These are phyloP conservation scores for Aspergillus sp. DNA, from an alignment of 2,329 filamentous ascomycete genomes.

Conservation along the genomic window DNA sequence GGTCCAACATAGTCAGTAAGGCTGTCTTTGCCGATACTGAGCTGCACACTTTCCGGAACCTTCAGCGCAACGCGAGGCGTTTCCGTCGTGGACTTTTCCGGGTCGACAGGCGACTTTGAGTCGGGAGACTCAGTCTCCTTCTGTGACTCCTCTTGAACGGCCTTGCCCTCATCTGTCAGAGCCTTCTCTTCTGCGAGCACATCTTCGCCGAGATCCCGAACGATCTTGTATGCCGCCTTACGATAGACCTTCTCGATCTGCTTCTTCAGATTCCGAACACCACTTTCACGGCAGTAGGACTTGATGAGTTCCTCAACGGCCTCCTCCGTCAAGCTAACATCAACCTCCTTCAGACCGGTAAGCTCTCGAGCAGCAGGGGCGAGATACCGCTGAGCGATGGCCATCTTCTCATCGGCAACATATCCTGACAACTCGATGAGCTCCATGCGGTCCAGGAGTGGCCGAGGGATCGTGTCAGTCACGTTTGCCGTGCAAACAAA, in stretches of 20 bases:
- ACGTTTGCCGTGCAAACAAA: slow-evolving; percentile 99
- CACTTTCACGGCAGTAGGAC: slow-evolving; percentile 95
- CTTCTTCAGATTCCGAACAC: slow-evolving; percentile 97
- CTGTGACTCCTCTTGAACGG: slow-evolving; percentile 63
- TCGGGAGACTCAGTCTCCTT: slow-evolving; percentile 62
- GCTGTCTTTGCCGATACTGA: slow-evolving; percentile 83
- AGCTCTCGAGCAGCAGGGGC: slow-evolving; percentile 92
- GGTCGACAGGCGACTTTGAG: slow-evolving; percentile 57
- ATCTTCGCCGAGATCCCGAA: slow-evolving; percentile 88
- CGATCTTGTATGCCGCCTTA: slow-evolving; percentile 95
- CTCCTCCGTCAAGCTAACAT: slow-evolving; percentile 81
- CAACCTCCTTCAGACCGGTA: slow-evolving; percentile 83
- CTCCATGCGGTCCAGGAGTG: slow-evolving; percentile 95
- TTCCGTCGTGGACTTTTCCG: slow-evolving; percentile 49
- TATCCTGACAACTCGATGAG: slow-evolving; percentile 95
- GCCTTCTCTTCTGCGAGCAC: slow-evolving; percentile 78
- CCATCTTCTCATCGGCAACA: slow-evolving; percentile 97
- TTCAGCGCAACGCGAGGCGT: slow-evolving; percentile 73
- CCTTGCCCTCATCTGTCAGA: slow-evolving; percentile 82
- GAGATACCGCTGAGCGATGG: slow-evolving; percentile 91
- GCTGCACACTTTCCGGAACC: slow-evolving; percentile 83
- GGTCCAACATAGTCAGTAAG: slow-evolving; percentile 96
- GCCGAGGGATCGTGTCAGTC: slow-evolving; percentile 95
- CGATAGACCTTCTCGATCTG: slow-evolving; percentile 99
- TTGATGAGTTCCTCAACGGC: slow-evolving; percentile 98